These are phyloP conservation scores for Lentinula novae-zelandiae DNA, from an alignment of 1,284 basidiomycete genomes.

Conservation along the genomic window DNA sequence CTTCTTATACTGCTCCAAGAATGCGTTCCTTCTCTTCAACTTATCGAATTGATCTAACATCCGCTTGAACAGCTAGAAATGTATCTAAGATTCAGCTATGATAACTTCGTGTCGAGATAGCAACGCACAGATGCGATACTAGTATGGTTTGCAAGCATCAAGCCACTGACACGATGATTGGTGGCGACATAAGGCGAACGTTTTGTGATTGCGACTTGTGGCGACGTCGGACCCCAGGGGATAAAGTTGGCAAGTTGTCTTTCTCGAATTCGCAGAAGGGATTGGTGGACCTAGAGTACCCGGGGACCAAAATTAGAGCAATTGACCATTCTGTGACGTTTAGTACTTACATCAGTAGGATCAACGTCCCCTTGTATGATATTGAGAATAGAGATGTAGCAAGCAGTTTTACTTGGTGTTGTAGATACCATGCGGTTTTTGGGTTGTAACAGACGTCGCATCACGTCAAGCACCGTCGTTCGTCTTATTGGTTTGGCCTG, in stretches of 20 bases:
- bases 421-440: conserved; percentile 99
- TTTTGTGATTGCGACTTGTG: conserved; percentile 94
- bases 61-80: conserved; percentile 83
- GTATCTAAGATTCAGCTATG: neutral
- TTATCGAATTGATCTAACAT: conserved; percentile 96
- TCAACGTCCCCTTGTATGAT: conserved; percentile 99
- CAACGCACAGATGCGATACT: conserved; percentile 86
- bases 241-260: conserved; percentile 97
- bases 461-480: conserved; percentile 96
- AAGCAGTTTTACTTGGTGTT: conserved; percentile 83
- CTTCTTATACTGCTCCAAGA: conserved; percentile 97
- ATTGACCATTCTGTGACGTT: neutral
- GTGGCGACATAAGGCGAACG: conserved; percentile 87
- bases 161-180: conserved; percentile 90
- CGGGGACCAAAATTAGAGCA: neutral
- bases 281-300: conserved; percentile 85
- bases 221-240: conserved; percentile 98
- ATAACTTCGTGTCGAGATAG: too few species aligned
- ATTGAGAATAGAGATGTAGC: conserved; percentile 97
- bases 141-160: conserved; percentile 99
- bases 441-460: conserved; percentile 95
- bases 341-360: conserved; percentile 78
- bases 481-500: conserved; percentile 87
- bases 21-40: conserved; percentile 87
- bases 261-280: conserved; percentile 92